Evolutionary conservation across 1,284 basidiomycete species (phyloP), one percentile per base, ranked within the genome.

Genomic region (Neotropicomus parvogracilis): DNA sequence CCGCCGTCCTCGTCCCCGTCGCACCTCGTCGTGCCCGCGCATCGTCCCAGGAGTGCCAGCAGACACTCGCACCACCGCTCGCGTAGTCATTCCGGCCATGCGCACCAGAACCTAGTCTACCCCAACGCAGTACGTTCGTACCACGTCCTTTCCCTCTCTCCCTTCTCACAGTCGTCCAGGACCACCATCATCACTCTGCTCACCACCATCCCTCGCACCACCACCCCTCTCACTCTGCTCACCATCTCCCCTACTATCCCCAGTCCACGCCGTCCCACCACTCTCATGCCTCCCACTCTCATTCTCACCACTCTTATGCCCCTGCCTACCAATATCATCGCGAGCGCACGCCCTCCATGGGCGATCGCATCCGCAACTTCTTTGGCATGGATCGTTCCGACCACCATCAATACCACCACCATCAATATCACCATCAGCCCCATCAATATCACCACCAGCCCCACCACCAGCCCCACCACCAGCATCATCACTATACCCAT

Each of bases 311-410:
- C 21, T 10, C 49, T 0, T 40, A 61, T 20, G 32, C 26, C 34
- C 27, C 31, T 4, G 27, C 26, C 11, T 28, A 58, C 11, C 29
- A 49, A 24, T 17, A 40, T 2, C 33, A 27, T 2, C 62, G 48
- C 24, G 52, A 56, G 21, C 60, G 61, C 12, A 19, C 59, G 1
- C 24, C 40, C 12, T 66, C 63, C 20, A n/a, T 65, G 8, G 21
- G 57, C 4, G 62, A 66, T 24, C 63, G 65, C 28, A 20, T 67
- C 19, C 62, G 61, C 35, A 12, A 54, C 2, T 57, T 67, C 29
- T 51, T 64, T 36, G 63, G 65, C 42, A 20, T 53, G 3, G 49
- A 60, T 24, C 48, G 40, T 1, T 12, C 54, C 16, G 48, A 46
- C 6, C 26, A 49, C 1, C 21, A 49, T 32, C 7, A 20, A 11